Evolutionary conservation across 1,284 basidiomycete species (phyloP), one percentile per base, ranked within the genome.

Genomic region (Malassezia nana): DNA sequence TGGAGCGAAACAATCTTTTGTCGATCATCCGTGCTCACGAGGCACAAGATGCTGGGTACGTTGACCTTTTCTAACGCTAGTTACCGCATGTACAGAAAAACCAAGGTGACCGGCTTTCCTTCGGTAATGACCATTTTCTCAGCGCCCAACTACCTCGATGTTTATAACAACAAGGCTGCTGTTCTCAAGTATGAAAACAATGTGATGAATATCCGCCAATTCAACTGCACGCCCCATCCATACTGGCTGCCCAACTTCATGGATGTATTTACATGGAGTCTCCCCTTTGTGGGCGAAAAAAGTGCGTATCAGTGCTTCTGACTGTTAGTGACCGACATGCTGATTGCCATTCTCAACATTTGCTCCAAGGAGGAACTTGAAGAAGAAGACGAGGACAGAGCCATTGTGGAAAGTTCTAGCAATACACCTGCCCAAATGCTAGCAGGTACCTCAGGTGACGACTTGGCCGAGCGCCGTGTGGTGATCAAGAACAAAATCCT

Each of bases 241-340:
- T 94, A 94, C 75, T 90, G 87, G 87, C 78, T 99, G 35, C 92
- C 92, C 2, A 98, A 96, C 77, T 96, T 96, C 67, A 95, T 96
- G 87, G 89, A 98, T 74, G 92, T 88, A 32, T 98, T 99, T 75
- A 96, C 92, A 1, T 98, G 94, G 94, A 89, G 86, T 79, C 77
- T 98, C 63, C 94, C 92, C 0, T 99, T 98, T 72, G 94, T 99
- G 2, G 92, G 89, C 56, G 90, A 94, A 75, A 94, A 94, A 78
- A 92, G 87, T 90, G 59, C 48, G 40, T 20, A 25, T 20, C 44
- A n/a, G n/a, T n/a, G n/a, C n/a, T n/a, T n/a, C 41, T 52, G 26
- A 42, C 40, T 46, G 1, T 42, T 59, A 88, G 87, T 90, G 75
- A 87, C 87, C 62, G 94, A 98, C 73, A 96, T 94, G 90, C 78